Base-by-base conservation (phyloP, 164 flowering plant species). In the Vitis rotundifolia region DNA sequence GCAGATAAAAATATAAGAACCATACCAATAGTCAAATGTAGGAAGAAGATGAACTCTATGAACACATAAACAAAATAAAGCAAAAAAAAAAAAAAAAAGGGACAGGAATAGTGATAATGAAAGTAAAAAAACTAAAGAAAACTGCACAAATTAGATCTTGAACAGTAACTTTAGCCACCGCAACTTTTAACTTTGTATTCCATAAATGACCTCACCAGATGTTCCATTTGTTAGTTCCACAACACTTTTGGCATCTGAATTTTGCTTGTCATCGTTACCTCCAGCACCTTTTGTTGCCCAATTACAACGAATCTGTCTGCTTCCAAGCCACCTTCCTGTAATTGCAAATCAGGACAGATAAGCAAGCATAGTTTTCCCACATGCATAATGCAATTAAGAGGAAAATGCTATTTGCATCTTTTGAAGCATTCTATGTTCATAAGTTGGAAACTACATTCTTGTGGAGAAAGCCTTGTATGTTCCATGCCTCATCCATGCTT, bases 221-320 rank as follows among this genome's bases (percentile, higher is more conserved):
- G 93, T 84, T 31, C 93, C 97, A 83, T 83, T 93, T 31, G 97
- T 89, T 56, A 93, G 83, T 72, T 90, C 98, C 65, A 89, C 91
- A 70, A 86, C 88, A 78, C 90, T 92, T 83, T 91, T 92, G 56
- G 82, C 73, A 59, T 96, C 98, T 63, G 79, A 78, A 62, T 76
- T 86, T 74, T 78, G 92, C 76, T 86, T 89, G 61, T 96, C 99
- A 28, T 96, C 99, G 77, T 63, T 79, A 59, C 74, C 19, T 44
- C 79, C 85, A 78, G 95, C 97, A 72, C 99, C 99, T 73, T 96
- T 96, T 19, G 98, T 84, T 48, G 99, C 99, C 99, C 99, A 96
- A 78, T 96, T 96, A 74, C 99, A 96, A 12, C 98, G 86, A 48
- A 96, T 96, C 82, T 96, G 99, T 75, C 93, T 84, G 80, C 89